phyloP scores from a whole-genome alignment of 2,329 filamentous ascomycete genomes.

The Fusarium papillatum region DNA sequence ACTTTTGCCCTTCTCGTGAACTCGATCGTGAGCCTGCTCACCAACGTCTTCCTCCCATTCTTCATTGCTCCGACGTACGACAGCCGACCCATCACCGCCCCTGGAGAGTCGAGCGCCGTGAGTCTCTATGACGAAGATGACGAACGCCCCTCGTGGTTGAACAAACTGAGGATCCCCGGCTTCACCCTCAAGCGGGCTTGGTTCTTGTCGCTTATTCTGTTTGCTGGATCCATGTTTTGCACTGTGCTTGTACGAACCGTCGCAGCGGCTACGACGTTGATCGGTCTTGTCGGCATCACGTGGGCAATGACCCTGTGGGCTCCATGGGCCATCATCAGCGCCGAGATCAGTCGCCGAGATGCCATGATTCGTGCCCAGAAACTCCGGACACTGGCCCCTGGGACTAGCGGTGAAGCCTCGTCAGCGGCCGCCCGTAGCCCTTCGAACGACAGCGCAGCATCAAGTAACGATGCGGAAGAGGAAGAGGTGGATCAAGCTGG shows the following conservation, averaged over 20 bases:
- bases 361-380: constrained; percentile 62
- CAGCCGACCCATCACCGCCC: constrained; percentile 50
- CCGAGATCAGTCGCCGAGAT: constrained; percentile 89
- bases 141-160: constrained; percentile 61
- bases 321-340: constrained; percentile 94
- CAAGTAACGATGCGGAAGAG: constrained; percentile 50
- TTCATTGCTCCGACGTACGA: constrained; percentile 88
- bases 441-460: constrained; percentile 20
- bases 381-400: constrained; percentile 36
- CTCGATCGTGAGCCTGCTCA: constrained; percentile 84
- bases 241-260: constrained; percentile 84
- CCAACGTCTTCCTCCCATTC: constrained; percentile 88
- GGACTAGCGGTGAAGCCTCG: constrained; percentile 14
- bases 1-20: constrained; percentile 93
- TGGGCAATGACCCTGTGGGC: constrained; percentile 97
- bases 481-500: constrained; percentile 83
- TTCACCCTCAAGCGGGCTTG: constrained; percentile 91
- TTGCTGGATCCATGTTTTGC: constrained; percentile 84
- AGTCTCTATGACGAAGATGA: constrained; percentile 49
- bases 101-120: constrained; percentile 48
- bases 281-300: constrained; percentile 87
- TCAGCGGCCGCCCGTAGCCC: constrained; percentile 21
- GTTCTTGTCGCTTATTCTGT: constrained; percentile 88
- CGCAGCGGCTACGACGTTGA: constrained; percentile 79
- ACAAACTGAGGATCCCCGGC: constrained; percentile 80